Evolutionary conservation across 2,329 filamentous ascomycete species (phyloP), one percentile per base, ranked within the genome.

Genomic region (Penicillium palitans): DNA sequence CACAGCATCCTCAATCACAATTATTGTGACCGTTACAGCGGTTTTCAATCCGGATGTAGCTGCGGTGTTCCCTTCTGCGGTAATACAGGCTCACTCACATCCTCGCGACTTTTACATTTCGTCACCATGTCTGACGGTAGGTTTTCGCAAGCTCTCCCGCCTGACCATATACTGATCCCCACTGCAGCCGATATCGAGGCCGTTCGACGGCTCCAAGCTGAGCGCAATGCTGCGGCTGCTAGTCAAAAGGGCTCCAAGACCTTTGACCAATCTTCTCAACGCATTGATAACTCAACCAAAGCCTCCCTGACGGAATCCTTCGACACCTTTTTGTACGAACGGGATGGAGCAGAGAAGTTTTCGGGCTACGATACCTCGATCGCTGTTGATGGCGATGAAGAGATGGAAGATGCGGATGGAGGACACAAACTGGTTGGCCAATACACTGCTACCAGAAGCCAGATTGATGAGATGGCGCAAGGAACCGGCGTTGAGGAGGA

Each of bases 401-500:
- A 93, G 65, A 87, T 89, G 69, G 88, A 90, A 59, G 91, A 91
- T 74, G 86, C 79, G 57, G 89, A 90, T 74, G 87, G 81, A n/a
- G 80, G 90, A 67, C 86, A 89, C 69, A 86, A 91, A 60, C 82
- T 99, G 60, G 89, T 97, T 35, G 93, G 93, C 63, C 95, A 98
- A 77, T 99, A 99, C 78, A 99, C 95, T 37, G 95, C 95, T 27
- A 93, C 92, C 40, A 89, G 86, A 66, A 87, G 90, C 51, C 91
- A 97, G 78, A 93, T 99, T 72, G 91, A 96, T 73, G 95, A 99
- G 78, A 96, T 96, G 77, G 88, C 93, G 25, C 87, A 86, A 54
- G 93, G 93, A 55, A 83, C 84, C 61, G 93, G 90, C 44, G 91
- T 93, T 27, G 93, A 96, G 73, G 93, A 97, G 77, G 91, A 93